A percentile compares a stretch with the other conserved stretches of the same genome.
phyloP scores from a whole-genome alignment of 2,329 filamentous ascomycete genomes.

The Colletotrichum karsti region DNA sequence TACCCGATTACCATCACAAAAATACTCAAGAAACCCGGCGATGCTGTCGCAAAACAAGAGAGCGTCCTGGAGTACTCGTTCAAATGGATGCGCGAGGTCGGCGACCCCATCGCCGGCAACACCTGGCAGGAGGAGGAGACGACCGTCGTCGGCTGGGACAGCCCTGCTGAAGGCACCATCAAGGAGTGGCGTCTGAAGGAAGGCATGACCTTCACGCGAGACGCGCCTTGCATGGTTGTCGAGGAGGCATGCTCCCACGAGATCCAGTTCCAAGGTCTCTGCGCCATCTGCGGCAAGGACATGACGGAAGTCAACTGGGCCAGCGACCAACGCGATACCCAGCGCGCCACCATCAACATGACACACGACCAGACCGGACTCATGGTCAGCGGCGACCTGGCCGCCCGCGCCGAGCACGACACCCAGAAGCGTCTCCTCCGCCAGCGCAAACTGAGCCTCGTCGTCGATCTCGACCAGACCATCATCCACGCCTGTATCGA shows the following conservation, averaged over 20 bases:
- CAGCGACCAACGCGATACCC: conserved; percentile 79
- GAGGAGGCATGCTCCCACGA: conserved; percentile 93
- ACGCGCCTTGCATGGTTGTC: conserved; percentile 74
- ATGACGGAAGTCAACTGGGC: conserved; percentile 94
- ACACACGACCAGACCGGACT: conserved; percentile 90
- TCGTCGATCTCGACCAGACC: conserved; percentile 97
- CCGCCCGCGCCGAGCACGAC: conserved; percentile 83
- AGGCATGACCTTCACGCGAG: conserved; percentile 69
- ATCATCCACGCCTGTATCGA: conserved; percentile 99
- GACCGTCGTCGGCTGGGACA: conserved; percentile 80
- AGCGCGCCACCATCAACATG: conserved; percentile 93
- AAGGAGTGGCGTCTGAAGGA: conserved; percentile 78
- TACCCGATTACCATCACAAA: conserved; percentile 95
- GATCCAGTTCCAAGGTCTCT: conserved; percentile 90
- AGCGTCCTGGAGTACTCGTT: conserved; percentile 89
- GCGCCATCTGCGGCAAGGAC: conserved; percentile 91
- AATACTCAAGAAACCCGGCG: conserved; percentile 79
- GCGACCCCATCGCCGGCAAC: conserved; percentile 68
- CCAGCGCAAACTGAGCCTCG: conserved; percentile 86
- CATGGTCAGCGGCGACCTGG: conserved; percentile 84
- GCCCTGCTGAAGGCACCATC: conserved; percentile 82
- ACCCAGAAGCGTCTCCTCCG: conserved; percentile 84
- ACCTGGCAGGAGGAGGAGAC: conserved; percentile 74
- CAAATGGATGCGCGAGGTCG: conserved; percentile 79
- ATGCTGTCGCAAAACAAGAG: conserved; percentile 79